These are phyloP conservation scores for Pinus albicaulis DNA, from an alignment of 75 land plant genomes.

Conservation along the genomic window DNA sequence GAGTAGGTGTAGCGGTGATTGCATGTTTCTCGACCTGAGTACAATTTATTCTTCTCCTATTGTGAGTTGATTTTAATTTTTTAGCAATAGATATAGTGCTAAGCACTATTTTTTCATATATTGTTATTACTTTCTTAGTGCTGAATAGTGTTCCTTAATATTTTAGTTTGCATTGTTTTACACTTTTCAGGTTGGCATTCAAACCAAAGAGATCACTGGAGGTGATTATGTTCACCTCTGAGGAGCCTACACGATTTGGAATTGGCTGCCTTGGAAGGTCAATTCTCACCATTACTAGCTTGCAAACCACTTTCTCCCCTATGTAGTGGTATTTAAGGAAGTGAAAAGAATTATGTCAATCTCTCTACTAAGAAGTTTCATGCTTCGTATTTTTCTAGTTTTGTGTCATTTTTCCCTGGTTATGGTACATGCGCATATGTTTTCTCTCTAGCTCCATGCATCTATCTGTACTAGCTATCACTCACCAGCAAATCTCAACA, in stretches of 20 bases:
- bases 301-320: not conserved
- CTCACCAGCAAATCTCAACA: not conserved
- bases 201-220: conserved; percentile 85
- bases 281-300: not conserved
- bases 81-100: not conserved
- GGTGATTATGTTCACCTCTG: conserved; percentile 90
- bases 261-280: conserved; percentile 98
- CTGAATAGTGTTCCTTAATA: not conserved
- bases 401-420: not conserved
- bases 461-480: not conserved
- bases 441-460: not conserved
- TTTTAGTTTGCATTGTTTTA: conserved; percentile 8
- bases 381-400: not conserved
- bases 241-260: conserved; percentile 98
- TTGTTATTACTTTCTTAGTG: not conserved
- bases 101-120: not conserved
- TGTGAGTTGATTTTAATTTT: not conserved
- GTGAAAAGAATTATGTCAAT: not conserved
- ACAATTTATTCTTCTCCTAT: conserved; percentile 1
- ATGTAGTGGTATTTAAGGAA: not conserved
- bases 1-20: not conserved
- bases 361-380: not conserved
- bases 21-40: not conserved
- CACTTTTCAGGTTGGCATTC: conserved; percentile 62
- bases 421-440: not conserved